These are phyloP conservation scores for Helicocarpus griseus DNA, from an alignment of 2,329 filamentous ascomycete genomes.

Conservation along the genomic window DNA sequence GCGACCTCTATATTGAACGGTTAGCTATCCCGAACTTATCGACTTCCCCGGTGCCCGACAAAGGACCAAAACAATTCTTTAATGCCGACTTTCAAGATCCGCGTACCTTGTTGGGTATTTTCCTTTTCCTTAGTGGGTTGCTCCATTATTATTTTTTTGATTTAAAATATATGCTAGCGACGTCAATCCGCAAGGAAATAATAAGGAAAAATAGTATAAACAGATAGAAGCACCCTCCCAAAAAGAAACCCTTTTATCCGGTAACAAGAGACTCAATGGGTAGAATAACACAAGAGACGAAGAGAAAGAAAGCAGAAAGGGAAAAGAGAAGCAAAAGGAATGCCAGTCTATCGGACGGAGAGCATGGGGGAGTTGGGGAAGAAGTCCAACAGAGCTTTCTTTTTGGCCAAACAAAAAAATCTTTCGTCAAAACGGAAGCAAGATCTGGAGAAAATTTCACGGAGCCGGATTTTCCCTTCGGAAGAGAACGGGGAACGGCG, in stretches of 20 bases:
- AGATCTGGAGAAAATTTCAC: slow-evolving; percentile 32
- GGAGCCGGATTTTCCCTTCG: slow-evolving; percentile 30
- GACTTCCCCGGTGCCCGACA: too few relatives aligned
- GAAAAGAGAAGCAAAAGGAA: slow-evolving; percentile 16
- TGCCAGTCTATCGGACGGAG: slow-evolving; percentile 22
- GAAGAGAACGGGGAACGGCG: slow-evolving; percentile 22
- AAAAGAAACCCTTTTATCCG: slow-evolving; percentile 5
- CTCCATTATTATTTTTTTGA: slow-evolving; percentile 23
- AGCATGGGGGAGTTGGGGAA: too few relatives aligned
- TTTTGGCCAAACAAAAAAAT: slow-evolving; percentile 11
- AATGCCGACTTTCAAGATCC: background rate
- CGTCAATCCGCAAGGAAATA: slow-evolving; percentile 2
- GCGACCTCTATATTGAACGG: background rate
- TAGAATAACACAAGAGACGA: slow-evolving; percentile 9
- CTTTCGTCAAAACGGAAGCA: slow-evolving; percentile 13
- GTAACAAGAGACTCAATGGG: slow-evolving; percentile 5
- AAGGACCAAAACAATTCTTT: background rate
- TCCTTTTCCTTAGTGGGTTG: slow-evolving; percentile 30
- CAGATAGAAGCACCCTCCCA: background rate
- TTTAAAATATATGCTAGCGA: background rate
- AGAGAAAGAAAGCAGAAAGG: slow-evolving; percentile 11
- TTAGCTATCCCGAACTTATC: background rate
- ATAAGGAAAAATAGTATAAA: slow-evolving; percentile 9
- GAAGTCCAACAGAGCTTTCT: slow-evolving; percentile 21
- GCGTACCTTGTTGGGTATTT: slow-evolving; percentile 33